Conservation (phyloP, 495 filamentous ascomycete genomes). For the Glarea lozoyensis region DNA sequence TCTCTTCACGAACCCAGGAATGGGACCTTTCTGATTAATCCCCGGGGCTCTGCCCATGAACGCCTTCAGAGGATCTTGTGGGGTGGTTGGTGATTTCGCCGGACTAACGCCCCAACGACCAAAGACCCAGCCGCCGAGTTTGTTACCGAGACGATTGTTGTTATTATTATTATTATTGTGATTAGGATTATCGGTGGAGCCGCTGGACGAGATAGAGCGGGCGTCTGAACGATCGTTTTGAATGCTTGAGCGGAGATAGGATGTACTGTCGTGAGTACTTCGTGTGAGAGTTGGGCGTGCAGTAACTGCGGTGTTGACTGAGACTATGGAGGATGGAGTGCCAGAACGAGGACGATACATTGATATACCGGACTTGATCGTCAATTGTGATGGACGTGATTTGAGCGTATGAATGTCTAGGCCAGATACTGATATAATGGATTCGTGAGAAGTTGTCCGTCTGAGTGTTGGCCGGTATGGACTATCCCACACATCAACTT, state of each 20-base stretch:
- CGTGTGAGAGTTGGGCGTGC: slow-evolving; percentile 23
- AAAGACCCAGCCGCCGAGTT: slow-evolving; percentile 47
- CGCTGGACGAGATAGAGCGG: slow-evolving; percentile 19
- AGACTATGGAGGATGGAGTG: slow-evolving; percentile 20
- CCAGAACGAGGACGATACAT: slow-evolving; percentile 32
- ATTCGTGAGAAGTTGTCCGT: slow-evolving; percentile 41
- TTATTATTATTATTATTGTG: slow-evolving; percentile 20
- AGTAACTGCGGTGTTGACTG: slow-evolving; percentile 30
- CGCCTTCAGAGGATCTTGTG: neutral
- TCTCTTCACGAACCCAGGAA: slow-evolving; percentile 40
- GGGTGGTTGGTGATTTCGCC: slow-evolving; percentile 12
- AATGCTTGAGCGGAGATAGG: slow-evolving; percentile 20
- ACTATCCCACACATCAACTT: slow-evolving; percentile 19
- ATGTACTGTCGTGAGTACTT: slow-evolving; percentile 16
- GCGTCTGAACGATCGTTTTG: slow-evolving; percentile 16
- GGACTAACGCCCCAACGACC: slow-evolving; percentile 45
- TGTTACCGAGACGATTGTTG: slow-evolving; percentile 30
- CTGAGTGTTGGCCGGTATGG: slow-evolving; percentile 24
- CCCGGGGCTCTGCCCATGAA: slow-evolving; percentile 30
- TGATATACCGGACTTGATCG: slow-evolving; percentile 32
- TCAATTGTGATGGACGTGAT: slow-evolving; percentile 40
- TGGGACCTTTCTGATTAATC: slow-evolving; percentile 43
- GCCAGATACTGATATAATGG: slow-evolving; percentile 43
- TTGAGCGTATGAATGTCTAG: slow-evolving; percentile 48
- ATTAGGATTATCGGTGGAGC: slow-evolving; percentile 4